Evolutionary conservation across 228 moss, liverwort and hornwort genomes (phyloP).

Genomic region (Sphagnum fallax): DNA sequence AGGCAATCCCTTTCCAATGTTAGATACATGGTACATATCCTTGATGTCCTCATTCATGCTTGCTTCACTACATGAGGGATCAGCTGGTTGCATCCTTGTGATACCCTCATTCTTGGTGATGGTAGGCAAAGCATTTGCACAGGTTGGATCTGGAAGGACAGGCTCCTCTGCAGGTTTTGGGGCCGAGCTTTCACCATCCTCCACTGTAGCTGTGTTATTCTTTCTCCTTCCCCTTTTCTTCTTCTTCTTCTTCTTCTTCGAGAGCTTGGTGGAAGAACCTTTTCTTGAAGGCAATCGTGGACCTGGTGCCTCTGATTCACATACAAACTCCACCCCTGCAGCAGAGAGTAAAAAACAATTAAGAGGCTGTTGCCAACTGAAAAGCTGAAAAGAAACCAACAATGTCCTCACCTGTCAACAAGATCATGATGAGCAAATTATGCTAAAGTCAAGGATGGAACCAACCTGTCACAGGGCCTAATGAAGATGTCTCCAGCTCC

Average conservation of each 20-base stretch:
- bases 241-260: slow-evolving; percentile 18
- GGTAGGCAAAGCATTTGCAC: neutral
- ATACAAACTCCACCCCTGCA: slow-evolving; percentile 9
- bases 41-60: neutral
- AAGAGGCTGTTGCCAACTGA: neutral
- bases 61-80: neutral
- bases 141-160: neutral
- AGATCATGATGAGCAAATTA: neutral
- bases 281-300: neutral
- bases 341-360: neutral
- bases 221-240: slow-evolving; percentile 10
- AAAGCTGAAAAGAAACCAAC: neutral
- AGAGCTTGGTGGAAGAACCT: slow-evolving; percentile 4
- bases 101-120: neutral
- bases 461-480: too few species aligned
- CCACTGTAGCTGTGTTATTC: neutral
- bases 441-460: neutral
- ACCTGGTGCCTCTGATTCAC: neutral
- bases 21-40: neutral
- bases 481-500: too few species aligned
- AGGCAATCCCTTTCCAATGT: neutral
- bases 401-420: neutral
- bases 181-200: neutral
- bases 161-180: slow-evolving; percentile 1
- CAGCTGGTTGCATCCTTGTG: neutral